These are phyloP conservation scores for Raffaelea ambrosiae DNA, from an alignment of 2,329 filamentous ascomycete species.

Conservation along the genomic window DNA sequence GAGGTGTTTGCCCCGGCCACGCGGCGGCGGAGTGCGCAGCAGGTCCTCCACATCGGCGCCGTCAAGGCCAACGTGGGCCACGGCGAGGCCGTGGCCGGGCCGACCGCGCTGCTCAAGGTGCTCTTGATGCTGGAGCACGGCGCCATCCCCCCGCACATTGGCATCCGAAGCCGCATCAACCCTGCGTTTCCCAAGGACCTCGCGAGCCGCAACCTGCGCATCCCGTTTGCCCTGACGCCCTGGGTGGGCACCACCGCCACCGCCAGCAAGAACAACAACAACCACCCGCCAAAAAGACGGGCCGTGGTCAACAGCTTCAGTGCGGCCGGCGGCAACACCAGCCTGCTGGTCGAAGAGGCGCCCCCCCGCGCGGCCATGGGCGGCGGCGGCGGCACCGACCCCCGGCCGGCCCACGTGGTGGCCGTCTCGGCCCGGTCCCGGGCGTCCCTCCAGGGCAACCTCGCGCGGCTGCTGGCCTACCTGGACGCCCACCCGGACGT, in stretches of 20 bases:
- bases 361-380: slow-evolving; percentile 28
- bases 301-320: slow-evolving; percentile 59
- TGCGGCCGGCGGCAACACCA: slow-evolving; percentile 64
- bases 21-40: slow-evolving; percentile 33
- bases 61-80: slow-evolving; percentile 59
- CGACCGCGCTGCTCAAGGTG: slow-evolving; percentile 55
- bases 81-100: slow-evolving; percentile 52
- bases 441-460: slow-evolving; percentile 48
- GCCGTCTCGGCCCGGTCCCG: slow-evolving; percentile 48
- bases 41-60: slow-evolving; percentile 53
- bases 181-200: slow-evolving; percentile 50
- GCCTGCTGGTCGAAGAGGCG: slow-evolving; percentile 55
- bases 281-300: too few species aligned
- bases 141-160: slow-evolving; percentile 55
- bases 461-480: slow-evolving; percentile 41
- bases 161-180: slow-evolving; percentile 58
- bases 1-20: slow-evolving; percentile 39
- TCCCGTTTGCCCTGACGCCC: slow-evolving; percentile 44
- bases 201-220: slow-evolving; percentile 45
- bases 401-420: slow-evolving; percentile 48
- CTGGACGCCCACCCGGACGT: slow-evolving; percentile 42
- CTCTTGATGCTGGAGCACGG: slow-evolving; percentile 57
- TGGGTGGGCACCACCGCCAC: slow-evolving; percentile 40
- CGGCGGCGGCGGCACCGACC: slow-evolving; percentile 33
- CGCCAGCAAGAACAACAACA: too few species aligned